Evolutionary conservation across 1,284 basidiomycete genomes (phyloP).

Genomic region (Papiliotrema terrestris): DNA sequence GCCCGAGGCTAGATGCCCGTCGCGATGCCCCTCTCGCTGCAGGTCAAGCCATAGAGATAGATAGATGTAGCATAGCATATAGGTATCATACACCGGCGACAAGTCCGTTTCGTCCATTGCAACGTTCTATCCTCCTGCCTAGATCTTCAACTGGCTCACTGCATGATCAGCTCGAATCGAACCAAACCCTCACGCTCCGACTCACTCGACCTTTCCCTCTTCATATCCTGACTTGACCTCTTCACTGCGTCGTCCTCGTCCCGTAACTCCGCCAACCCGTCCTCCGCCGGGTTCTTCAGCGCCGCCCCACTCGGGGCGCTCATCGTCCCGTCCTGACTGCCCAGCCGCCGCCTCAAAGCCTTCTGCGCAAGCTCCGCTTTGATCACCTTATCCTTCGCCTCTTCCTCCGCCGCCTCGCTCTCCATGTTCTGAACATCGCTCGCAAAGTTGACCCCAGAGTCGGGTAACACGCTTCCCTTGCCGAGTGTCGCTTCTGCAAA

Average conservation of each 20-base stretch:
- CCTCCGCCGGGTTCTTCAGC: background rate
- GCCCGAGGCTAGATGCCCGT: no score
- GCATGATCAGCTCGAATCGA: no score
- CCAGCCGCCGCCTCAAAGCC: conserved; percentile 14
- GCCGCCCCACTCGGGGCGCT: conserved; percentile 14
- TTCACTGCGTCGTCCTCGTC: background rate
- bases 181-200: no score
- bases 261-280: background rate
- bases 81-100: no score
- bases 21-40: no score
- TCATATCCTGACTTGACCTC: no score
- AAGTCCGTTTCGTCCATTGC: no score
- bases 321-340: conserved; percentile 23
- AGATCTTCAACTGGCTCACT: no score
- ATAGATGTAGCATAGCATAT: no score
- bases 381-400: conserved; percentile 35
- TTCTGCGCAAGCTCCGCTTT: conserved; percentile 24
- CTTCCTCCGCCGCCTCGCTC: conserved; percentile 42
- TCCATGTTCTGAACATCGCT: conserved; percentile 45
- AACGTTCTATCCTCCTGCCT: no score
- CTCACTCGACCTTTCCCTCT: no score
- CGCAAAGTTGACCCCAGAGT: conserved; percentile 36
- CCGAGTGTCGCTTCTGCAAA: conserved; percentile 47
- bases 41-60: no score
- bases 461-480: conserved; percentile 34